A percentile compares a stretch with the other conserved stretches of the same genome.
Conservation (phyloP, 495 filamentous ascomycete genomes). For the Penicillium chermesinum region DNA sequence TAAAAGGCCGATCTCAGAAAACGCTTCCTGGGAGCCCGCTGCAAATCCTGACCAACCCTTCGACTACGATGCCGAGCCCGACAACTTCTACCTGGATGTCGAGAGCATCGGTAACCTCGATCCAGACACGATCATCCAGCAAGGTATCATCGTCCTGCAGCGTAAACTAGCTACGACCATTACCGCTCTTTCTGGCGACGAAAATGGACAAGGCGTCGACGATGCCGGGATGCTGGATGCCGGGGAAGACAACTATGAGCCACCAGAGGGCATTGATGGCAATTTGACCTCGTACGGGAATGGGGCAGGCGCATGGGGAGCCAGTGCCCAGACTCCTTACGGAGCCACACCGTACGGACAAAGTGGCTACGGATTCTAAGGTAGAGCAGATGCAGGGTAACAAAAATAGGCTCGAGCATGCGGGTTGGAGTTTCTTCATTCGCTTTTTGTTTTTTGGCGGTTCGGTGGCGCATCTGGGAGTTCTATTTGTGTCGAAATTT, state of each 20-base stretch:
- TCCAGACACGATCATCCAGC: slow-evolving; percentile 78
- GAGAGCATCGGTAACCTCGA: slow-evolving; percentile 84
- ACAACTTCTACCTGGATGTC: slow-evolving; percentile 85
- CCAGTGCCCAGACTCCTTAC: slow-evolving; percentile 53
- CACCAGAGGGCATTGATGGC: slow-evolving; percentile 59
- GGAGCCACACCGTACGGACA: slow-evolving; percentile 68
- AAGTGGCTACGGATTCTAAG: slow-evolving; percentile 44
- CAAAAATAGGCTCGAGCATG: slow-evolving; percentile 19
- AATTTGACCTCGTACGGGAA: slow-evolving; percentile 73
- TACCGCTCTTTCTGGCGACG: slow-evolving; percentile 55
- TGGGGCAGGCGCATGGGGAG: slow-evolving; percentile 61
- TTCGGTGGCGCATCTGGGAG: slow-evolving; percentile 23
- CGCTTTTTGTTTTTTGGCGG: slow-evolving; percentile 14
- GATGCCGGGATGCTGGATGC: slow-evolving; percentile 54
- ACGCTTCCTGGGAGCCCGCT: slow-evolving; percentile 76
- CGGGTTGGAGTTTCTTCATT: slow-evolving; percentile 16
- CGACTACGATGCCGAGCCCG: slow-evolving; percentile 82
- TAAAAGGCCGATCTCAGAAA: slow-evolving; percentile 75
- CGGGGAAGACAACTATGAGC: slow-evolving; percentile 55
- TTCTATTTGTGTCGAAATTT: slow-evolving; percentile 8
- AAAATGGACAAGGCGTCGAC: slow-evolving; percentile 39
- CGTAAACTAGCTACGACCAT: slow-evolving; percentile 85
- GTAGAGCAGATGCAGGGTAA: slow-evolving; percentile 1
- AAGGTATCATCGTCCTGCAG: slow-evolving; percentile 85
- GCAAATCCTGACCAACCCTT: slow-evolving; percentile 77